Percentiles rank a stretch among this genome's conserved stretches.
Conservation (phyloP, 441 rosid species). For the Macaranga tanarius region DNA sequence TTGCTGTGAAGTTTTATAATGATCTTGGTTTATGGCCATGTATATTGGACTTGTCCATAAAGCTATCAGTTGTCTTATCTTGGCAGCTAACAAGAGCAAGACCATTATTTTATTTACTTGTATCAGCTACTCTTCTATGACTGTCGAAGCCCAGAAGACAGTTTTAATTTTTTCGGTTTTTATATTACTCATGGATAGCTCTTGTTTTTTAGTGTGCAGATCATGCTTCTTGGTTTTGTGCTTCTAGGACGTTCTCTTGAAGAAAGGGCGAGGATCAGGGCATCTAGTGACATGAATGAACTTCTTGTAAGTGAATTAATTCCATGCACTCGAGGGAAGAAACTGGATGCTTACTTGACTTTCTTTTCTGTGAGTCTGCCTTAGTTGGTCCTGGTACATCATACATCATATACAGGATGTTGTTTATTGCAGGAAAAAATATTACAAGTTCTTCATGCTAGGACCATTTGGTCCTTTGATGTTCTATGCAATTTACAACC, state of each 20-base stretch:
- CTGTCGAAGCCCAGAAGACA: constrained; percentile 4
- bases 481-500: neutral
- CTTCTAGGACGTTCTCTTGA: constrained; percentile 95
- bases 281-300: constrained; percentile 96
- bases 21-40: neutral
- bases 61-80: neutral
- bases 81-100: neutral
- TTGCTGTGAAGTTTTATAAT: constrained; percentile 3
- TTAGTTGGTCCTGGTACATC: constrained; percentile 1
- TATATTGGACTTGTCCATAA: neutral
- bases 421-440: neutral
- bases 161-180: constrained; percentile 5
- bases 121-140: constrained; percentile 4
- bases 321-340: constrained; percentile 6
- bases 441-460: neutral
- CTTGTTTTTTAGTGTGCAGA: constrained; percentile 79
- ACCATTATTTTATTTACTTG: neutral
- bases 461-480: neutral
- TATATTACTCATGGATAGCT: constrained; percentile 47
- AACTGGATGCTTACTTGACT: constrained; percentile 8
- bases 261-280: constrained; percentile 81
- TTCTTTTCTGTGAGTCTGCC: constrained; percentile 11
- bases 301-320: constrained; percentile 58
- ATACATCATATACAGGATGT: neutral
- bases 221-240: constrained; percentile 98